Percentiles rank a stretch among this genome's conserved stretches.
Evolutionary conservation across 768 basidiomycete species (phyloP).

Genomic region (Gloeostereum incarnatum): DNA sequence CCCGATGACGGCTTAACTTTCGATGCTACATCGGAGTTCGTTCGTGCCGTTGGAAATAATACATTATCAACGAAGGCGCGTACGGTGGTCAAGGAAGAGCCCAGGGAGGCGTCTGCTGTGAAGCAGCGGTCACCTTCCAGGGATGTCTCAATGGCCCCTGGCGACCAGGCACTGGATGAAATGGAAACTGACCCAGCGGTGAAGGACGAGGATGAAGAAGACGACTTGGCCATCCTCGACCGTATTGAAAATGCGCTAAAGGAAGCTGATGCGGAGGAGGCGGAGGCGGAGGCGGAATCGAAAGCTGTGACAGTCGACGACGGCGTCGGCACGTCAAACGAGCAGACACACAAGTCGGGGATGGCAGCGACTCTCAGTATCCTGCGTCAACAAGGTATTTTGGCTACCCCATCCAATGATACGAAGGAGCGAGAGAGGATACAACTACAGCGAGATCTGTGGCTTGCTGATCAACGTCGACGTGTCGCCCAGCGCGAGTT

Average conservation of each 20-base stretch:
- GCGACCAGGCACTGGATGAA: conserved; percentile 60
- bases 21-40: conserved; percentile 96
- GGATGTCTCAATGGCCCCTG: conserved; percentile 50
- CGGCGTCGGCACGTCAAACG: conserved; percentile 57
- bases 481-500: conserved; percentile 71
- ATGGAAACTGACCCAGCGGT: conserved; percentile 73
- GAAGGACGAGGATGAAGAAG: conserved; percentile 69
- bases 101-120: conserved; percentile 21
- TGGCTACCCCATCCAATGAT: conserved; percentile 57
- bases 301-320: conserved; percentile 20
- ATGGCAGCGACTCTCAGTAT: conserved; percentile 86
- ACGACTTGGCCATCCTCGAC: conserved; percentile 65
- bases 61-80: no score
- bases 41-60: conserved; percentile 71
- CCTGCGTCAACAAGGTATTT: conserved; percentile 85
- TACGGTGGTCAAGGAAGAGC: conserved; percentile 43
- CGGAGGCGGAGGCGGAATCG: no score
- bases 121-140: conserved; percentile 29
- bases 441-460: conserved; percentile 79
- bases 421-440: conserved; percentile 68
- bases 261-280: conserved; percentile 49
- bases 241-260: conserved; percentile 67
- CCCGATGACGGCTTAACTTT: conserved; percentile 66
- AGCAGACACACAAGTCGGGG: conserved; percentile 75
- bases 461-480: conserved; percentile 81